Conservation (phyloP, 148 eudicot species). For the Cornus controversa region DNA sequence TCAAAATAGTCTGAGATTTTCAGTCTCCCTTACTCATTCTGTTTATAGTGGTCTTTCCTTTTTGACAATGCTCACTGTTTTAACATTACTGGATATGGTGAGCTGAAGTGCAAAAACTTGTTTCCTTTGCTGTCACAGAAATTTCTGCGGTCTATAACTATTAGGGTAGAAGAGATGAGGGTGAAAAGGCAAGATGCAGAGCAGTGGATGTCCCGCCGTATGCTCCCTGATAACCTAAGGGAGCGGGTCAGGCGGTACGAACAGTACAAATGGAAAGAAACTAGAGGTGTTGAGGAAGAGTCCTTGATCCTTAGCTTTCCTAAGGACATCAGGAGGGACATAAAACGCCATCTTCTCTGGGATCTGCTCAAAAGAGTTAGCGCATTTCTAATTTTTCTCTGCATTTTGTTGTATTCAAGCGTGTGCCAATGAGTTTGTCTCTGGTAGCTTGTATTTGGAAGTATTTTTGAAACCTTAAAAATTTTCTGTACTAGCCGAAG, state of each 20-base stretch:
- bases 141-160: conserved; percentile 17
- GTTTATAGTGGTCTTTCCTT: neutral
- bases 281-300: conserved; percentile 30
- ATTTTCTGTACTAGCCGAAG: too few relatives aligned
- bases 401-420: neutral
- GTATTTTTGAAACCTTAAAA: too few relatives aligned
- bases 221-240: conserved; percentile 24
- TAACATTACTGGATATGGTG: neutral
- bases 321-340: conserved; percentile 70
- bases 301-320: conserved; percentile 45
- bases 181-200: conserved; percentile 30
- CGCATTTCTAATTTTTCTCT: conserved; percentile 1
- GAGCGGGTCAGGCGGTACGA: conserved; percentile 24
- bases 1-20: too few relatives aligned
- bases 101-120: neutral
- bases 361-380: conserved; percentile 54
- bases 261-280: conserved; percentile 34
- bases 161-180: conserved; percentile 30
- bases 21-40: neutral
- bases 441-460: too few relatives aligned
- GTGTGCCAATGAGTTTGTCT: too few relatives aligned
- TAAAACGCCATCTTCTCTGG: conserved; percentile 73
- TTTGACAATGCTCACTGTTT: too few relatives aligned
- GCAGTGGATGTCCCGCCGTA: conserved; percentile 37
- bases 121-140: conserved; percentile 11